Percentiles rank a stretch among this genome's conserved stretches.
phyloP scores from a whole-genome alignment of 192 early-diverging fungal genomes.

The Chytriomyces hyalinus region DNA sequence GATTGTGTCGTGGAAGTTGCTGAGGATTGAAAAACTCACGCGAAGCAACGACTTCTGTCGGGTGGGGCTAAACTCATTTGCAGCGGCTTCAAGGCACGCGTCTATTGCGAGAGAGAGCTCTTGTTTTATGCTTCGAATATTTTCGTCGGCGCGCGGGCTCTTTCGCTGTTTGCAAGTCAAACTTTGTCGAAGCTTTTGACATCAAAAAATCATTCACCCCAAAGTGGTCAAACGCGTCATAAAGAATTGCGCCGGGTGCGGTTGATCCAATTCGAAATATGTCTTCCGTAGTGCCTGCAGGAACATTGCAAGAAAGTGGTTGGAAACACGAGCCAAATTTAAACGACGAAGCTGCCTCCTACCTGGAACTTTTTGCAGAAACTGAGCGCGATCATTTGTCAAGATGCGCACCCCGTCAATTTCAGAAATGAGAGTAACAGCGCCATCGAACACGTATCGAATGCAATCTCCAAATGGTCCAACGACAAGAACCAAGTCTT shows the following conservation, averaged over 20 bases:
- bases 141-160: conserved; percentile 92
- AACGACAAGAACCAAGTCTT: conserved; percentile 81
- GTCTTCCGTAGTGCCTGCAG: conserved; percentile 68
- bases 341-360: not conserved
- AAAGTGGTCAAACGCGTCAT: conserved; percentile 61
- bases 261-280: conserved; percentile 97
- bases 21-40: conserved; percentile 39
- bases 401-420: conserved; percentile 92
- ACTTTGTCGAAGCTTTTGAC: conserved; percentile 1
- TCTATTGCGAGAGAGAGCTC: conserved; percentile 88
- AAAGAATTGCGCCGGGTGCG: conserved; percentile 89
- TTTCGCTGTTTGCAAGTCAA: conserved; percentile 44
- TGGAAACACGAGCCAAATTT: conserved; percentile 5
- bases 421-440: conserved; percentile 85
- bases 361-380: conserved; percentile 88
- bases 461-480: conserved; percentile 93
- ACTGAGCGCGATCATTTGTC: conserved; percentile 79
- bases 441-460: conserved; percentile 73
- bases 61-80: conserved; percentile 77
- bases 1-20: not conserved
- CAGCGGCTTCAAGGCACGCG: conserved; percentile 89
- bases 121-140: conserved; percentile 82
- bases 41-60: conserved; percentile 83
- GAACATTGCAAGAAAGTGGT: not conserved
- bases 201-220: conserved; percentile 49